A percentile compares a stretch with the other conserved stretches of the same genome.
These are phyloP conservation scores for Gracilaria gracilis DNA, from an alignment of 23 red algal genomes.

Conservation along the genomic window DNA sequence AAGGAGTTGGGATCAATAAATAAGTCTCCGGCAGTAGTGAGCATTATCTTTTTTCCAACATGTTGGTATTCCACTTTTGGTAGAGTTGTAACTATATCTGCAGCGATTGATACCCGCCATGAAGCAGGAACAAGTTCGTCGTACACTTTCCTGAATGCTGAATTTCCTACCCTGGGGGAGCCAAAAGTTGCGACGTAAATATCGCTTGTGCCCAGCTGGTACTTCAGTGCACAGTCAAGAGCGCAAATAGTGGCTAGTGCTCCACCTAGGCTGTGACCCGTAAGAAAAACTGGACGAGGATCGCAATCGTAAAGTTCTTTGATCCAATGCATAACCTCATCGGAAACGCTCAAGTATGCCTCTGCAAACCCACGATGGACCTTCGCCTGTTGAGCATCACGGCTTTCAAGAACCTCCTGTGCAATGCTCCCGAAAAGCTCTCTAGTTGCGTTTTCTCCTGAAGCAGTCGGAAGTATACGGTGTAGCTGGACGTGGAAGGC, in stretches of 20 bases:
- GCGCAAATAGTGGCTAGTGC: conserved; percentile 73
- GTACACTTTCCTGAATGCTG: conserved; percentile 62
- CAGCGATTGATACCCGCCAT: conserved; percentile 71
- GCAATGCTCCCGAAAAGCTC: conserved; percentile 32
- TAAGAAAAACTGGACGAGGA: conserved; percentile 77
- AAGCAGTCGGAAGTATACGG: conserved; percentile 59
- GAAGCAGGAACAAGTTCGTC: conserved; percentile 56
- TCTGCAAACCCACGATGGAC: conserved; percentile 74
- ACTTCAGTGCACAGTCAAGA: conserved; percentile 58
- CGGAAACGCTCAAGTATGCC: conserved; percentile 72
- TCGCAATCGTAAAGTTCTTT: conserved; percentile 45
- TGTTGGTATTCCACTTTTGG: conserved; percentile 80
- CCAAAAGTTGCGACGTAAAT: conserved; percentile 82
- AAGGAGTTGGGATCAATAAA: conserved; percentile 80
- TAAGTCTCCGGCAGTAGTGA: conserved; percentile 75
- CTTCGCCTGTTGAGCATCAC: conserved; percentile 59
- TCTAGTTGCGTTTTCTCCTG: conserved; percentile 4
- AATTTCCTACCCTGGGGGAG: conserved; percentile 74
- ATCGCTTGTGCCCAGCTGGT: conserved; percentile 56
- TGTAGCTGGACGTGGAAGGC: conserved; percentile 54
- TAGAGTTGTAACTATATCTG: conserved; percentile 75
- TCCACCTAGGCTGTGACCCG: conserved; percentile 78
- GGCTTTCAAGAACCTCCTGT: conserved; percentile 54
- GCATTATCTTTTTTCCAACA: conserved; percentile 81
- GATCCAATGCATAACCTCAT: conserved; percentile 57